Base-by-base conservation (phyloP, 371 early-diverging fungal genomes). In the Thermomucor indicae-seudaticae region DNA sequence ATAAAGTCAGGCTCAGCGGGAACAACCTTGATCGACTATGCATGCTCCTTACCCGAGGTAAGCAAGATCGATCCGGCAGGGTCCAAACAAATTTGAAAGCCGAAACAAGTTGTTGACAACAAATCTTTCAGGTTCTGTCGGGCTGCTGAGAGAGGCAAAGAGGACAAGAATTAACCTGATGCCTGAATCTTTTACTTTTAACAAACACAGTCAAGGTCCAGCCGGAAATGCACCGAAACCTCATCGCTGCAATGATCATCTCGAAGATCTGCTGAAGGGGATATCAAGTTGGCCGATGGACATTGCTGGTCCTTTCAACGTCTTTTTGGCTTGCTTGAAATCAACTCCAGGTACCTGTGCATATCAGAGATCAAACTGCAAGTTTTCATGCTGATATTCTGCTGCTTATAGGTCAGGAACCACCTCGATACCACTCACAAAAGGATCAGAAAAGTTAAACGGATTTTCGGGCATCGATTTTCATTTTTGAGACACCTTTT, bases 261-360 rank as follows among this genome's bases (percentile, higher is more conserved):
- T 76, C 6, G 76, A 76, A 47, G 76, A 76, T 51, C 51, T 70
- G 8, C 44, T 76, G 28, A 55, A 57, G 34, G 76, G 76, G 2
- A 4, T 76, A 4, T 62, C 65, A 8, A 58, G 48, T 14, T 69
- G 72, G 72, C 75, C 75, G 1, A 58, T 76, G 60, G 69, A 76
- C 43, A 58, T 76, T 7, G 39, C 70, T 28, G 63, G 65, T n/a
- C 76, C 76, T 3, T 76, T 76, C 51, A 37, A 29, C 25, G 32
- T 45, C 39, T 57, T 50, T 25, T 47, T 16, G 20, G 30, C 50
- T 17, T 57, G 57, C 37, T 19, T 57, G 11, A 44, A 51, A 51
- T 57, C 57, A 22, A 29, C 43, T 17, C 57, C 57, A 39, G 57
- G 57, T 47, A 57, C 19, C 31, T 37, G 16, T 32, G 6, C 17